Evolutionary conservation across 2,329 filamentous ascomycete species (phyloP).

Genomic region (Aspergillus ibericus): DNA sequence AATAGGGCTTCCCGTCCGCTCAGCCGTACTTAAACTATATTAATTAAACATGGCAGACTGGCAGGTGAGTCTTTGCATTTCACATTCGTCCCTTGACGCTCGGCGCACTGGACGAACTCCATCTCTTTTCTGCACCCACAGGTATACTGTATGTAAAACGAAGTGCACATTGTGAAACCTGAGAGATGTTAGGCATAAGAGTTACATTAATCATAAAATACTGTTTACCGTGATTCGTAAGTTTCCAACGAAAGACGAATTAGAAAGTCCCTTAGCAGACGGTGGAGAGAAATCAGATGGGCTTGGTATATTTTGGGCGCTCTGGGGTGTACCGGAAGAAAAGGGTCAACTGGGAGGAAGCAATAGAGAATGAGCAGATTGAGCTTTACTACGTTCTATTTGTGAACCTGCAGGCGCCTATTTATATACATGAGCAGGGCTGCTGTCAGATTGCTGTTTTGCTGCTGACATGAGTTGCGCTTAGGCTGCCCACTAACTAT

Average conservation of each 20-base stretch:
- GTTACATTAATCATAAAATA: neutral
- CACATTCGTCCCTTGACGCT: conserved; percentile 5
- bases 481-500: no score
- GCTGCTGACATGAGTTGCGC: no score
- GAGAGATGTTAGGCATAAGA: neutral
- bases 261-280: conserved; percentile 1
- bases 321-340: neutral
- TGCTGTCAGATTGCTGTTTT: no score
- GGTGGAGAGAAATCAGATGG: neutral
- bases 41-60: no score
- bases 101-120: conserved; percentile 8
- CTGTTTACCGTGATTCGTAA: neutral
- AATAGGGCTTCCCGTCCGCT: no score
- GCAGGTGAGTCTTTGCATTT: no score
- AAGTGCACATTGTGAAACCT: conserved; percentile 1
- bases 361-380: neutral
- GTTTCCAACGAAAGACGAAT: neutral
- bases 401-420: no score
- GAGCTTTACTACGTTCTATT: neutral
- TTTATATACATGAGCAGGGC: no score
- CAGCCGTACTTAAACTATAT: no score
- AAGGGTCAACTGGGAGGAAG: neutral
- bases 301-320: neutral
- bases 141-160: conserved; percentile 5
- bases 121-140: conserved; percentile 9